Percentiles rank a stretch among this genome's conserved stretches.
Conservation (phyloP, 2,329 filamentous ascomycete genomes). For the Plectosphaerella cucumerina region DNA sequence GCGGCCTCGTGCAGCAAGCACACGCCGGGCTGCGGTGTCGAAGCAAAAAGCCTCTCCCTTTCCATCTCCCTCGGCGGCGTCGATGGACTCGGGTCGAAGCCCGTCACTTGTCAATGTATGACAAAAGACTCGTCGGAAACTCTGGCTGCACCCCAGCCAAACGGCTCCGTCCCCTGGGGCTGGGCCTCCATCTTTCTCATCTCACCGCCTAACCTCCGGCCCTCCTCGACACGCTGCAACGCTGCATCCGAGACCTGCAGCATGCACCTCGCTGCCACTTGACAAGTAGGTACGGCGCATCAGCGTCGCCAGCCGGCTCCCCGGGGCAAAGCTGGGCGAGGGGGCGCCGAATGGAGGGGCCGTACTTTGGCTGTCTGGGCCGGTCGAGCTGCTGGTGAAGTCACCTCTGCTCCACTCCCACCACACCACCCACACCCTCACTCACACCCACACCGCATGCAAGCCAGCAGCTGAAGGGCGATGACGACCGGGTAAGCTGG, state of each 20-base stretch:
- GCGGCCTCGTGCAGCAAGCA: neutral
- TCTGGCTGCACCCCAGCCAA: conserved; percentile 8
- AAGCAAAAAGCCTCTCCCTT: neutral
- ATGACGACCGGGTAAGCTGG: too few relatives aligned
- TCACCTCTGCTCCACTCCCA: too few relatives aligned
- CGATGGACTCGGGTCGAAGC: conserved; percentile 1
- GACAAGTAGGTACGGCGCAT: conserved; percentile 2
- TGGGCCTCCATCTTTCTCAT: neutral
- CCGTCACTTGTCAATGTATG: neutral
- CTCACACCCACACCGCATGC: too few relatives aligned
- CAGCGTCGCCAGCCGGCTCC: neutral
- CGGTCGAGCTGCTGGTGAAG: too few relatives aligned
- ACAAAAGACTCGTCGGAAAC: neutral
- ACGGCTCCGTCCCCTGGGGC: conserved; percentile 9
- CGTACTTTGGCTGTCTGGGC: too few relatives aligned
- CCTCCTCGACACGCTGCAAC: neutral
- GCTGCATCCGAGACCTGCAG: conserved; percentile 11
- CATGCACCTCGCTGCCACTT: neutral
- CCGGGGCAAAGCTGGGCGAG: too few relatives aligned
- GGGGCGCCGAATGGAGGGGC: too few relatives aligned
- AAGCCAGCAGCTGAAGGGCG: too few relatives aligned
- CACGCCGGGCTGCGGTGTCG: neutral
- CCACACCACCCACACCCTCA: too few relatives aligned
- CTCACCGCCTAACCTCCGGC: conserved; percentile 8
- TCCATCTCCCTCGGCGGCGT: neutral